Base-by-base conservation (phyloP, 2,329 filamentous ascomycete genomes). In the Exophiala sp. region DNA sequence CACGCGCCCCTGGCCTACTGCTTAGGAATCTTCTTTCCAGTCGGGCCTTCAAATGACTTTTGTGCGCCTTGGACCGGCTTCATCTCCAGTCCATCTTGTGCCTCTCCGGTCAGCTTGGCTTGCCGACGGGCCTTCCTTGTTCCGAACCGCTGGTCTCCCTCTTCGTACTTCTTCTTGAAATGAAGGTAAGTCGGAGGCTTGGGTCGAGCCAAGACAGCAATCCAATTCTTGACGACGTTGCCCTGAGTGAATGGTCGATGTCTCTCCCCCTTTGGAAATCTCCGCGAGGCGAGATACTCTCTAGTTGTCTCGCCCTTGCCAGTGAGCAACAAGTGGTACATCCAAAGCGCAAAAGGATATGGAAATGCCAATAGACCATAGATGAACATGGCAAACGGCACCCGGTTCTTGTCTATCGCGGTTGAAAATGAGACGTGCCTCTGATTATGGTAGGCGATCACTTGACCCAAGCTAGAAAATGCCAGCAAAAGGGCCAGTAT, bases 251-350 rank as follows among this genome's bases (percentile, higher is more conserved):
- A 98, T 1, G 93, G 88, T 37, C 90, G 78, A 68, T 95, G 94
- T 10, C 93, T 82, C 66, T 98, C 91, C 61, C 85, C 85, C 70
- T 93, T 94, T 56, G 85, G 73, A 66, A 98, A 97, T 68, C 97
- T 97, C 69, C 95, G 88, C 3, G 86, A 90, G 69, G 95, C 95
- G 58, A 98, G 81, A 66, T 95, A 96, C 69, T 98, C 93, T 60
- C 93, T 79, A 1, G 93, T 98, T 0, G 91, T 98, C 73, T 98
- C 91, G 42, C 91, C 93, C 24, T 91, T 79, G 5, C 82, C 85
- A 71, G 94, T 88, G 37, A 98, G 76, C 71, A 95, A 96, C 40
- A 97, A 65, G 69, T 98, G 93, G 66, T 98, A 98, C 18, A 80
- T 79, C 73, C 83, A 87, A 4, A 98, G 73, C 37, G 88, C 87